Conservation (phyloP, 202 grass and related monocot species). For the Cymbopogon flexuosus region DNA sequence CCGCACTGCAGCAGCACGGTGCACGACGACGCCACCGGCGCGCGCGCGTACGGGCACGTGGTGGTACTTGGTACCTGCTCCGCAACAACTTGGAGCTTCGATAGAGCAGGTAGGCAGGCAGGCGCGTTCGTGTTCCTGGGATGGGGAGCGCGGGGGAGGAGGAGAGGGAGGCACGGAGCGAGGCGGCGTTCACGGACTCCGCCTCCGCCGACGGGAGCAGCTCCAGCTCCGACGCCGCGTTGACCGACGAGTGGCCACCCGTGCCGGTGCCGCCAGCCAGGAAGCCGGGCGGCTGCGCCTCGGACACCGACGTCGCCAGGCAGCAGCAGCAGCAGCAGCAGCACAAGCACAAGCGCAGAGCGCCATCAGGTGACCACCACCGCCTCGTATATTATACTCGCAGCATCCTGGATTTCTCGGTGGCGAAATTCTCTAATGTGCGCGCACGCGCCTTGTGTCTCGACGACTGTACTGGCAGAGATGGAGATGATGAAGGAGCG, state of each 20-base stretch:
- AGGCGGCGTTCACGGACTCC: constrained; percentile 49
- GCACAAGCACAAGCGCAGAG: constrained; percentile 34
- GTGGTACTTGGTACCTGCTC: constrained; percentile 3
- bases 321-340: constrained; percentile 30
- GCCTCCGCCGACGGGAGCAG: constrained; percentile 45
- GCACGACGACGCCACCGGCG: constrained; percentile 22
- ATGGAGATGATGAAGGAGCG: constrained; percentile 93
- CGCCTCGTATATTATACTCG: neutral
- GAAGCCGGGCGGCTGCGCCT: constrained; percentile 14
- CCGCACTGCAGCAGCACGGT: neutral
- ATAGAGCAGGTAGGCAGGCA: neutral
- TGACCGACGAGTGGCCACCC: constrained; percentile 35
- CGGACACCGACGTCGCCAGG: constrained; percentile 20
- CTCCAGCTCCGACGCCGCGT: constrained; percentile 59
- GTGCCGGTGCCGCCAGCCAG: neutral
- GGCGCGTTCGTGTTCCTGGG: neutral
- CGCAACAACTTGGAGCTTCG: neutral
- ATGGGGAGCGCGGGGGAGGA: constrained; percentile 40
- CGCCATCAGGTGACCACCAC: constrained; percentile 12
- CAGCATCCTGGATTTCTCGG: neutral
- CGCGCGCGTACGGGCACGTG: constrained; percentile 7
- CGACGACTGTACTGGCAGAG: constrained; percentile 31
- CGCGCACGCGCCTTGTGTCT: neutral
- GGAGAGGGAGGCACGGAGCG: constrained; percentile 24
- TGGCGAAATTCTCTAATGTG: neutral